phyloP scores from a whole-genome alignment of 73 alveolate species.

The Urostyla sp. region DNA sequence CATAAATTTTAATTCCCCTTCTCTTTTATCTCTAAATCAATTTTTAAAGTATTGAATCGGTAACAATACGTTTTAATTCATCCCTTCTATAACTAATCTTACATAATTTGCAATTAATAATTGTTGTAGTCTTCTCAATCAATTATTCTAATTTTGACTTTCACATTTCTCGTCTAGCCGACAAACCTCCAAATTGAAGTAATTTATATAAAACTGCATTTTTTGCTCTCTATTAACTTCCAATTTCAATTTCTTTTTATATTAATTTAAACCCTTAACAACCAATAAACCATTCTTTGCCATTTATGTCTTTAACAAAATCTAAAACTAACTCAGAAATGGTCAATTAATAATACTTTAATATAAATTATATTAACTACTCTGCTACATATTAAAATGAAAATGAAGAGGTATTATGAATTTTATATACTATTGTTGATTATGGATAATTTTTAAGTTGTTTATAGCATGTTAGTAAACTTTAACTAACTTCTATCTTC shows the following conservation, averaged over 20 bases:
- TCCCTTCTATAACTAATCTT: constrained; percentile 30
- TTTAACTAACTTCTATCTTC: not conserved
- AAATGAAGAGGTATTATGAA: constrained; percentile 9
- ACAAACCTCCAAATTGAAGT: not conserved
- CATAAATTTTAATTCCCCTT: constrained; percentile 58
- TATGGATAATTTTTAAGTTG: constrained; percentile 23
- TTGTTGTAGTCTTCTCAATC: constrained; percentile 38
- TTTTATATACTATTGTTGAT: constrained; percentile 6
- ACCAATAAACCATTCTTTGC: constrained; percentile 43
- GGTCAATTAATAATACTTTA: constrained; percentile 28
- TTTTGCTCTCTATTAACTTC: not conserved
- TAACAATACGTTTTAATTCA: constrained; percentile 50
- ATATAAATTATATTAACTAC: constrained; percentile 3
- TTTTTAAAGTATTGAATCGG: constrained; percentile 32
- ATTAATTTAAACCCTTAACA: constrained; percentile 44
- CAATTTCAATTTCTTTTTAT: not conserved
- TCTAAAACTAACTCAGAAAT: constrained; percentile 44
- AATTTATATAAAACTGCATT: not conserved
- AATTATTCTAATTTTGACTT: not conserved
- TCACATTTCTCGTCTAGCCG: not conserved
- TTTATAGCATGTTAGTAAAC: not conserved
- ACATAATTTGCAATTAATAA: constrained; percentile 54
- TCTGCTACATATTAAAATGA: constrained; percentile 15
- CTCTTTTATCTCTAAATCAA: constrained; percentile 39
- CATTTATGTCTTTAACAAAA: constrained; percentile 46